Evolutionary conservation across 2,329 filamentous ascomycete species (phyloP).

Genomic region (Hypoxylon sp.): DNA sequence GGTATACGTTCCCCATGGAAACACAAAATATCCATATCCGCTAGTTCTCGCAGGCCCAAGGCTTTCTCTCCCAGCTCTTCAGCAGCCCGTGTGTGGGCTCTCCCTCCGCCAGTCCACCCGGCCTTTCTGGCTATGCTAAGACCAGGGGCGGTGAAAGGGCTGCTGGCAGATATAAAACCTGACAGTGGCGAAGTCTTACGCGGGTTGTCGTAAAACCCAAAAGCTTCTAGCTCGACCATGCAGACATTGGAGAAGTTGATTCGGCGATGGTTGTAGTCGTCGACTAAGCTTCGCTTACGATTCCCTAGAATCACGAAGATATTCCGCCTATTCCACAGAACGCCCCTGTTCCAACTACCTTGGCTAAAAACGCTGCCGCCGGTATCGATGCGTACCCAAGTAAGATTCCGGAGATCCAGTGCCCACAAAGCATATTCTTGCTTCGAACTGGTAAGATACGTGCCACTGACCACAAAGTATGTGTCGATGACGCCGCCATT

Average conservation of each 20-base stretch:
- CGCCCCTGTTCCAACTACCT: slow-evolving; percentile 96
- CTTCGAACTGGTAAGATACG: slow-evolving; percentile 96
- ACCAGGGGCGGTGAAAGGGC: slow-evolving; percentile 71
- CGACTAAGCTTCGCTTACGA: slow-evolving; percentile 91
- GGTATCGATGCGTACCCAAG: slow-evolving; percentile 96
- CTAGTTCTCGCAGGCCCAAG: slow-evolving; percentile 83
- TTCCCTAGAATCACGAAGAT: slow-evolving; percentile 97
- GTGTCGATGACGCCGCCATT: slow-evolving; percentile 97
- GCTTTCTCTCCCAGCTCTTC: slow-evolving; percentile 89
- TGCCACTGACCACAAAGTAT: slow-evolving; percentile 97
- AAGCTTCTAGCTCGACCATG: slow-evolving; percentile 96
- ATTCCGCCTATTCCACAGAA: slow-evolving; percentile 93
- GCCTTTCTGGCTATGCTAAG: slow-evolving; percentile 72
- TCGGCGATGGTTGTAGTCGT: slow-evolving; percentile 97
- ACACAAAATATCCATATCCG: slow-evolving; percentile 97
- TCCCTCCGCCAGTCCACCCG: slow-evolving; percentile 79
- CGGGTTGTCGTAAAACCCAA: slow-evolving; percentile 97
- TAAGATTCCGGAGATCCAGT: slow-evolving; percentile 86
- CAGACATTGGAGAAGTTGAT: slow-evolving; percentile 98
- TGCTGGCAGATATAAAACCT: slow-evolving; percentile 87
- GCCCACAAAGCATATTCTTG: slow-evolving; percentile 99
- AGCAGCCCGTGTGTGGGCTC: slow-evolving; percentile 81
- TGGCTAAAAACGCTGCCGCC: slow-evolving; percentile 95
- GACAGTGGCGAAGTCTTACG: slow-evolving; percentile 83
- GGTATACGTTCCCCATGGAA: slow-evolving; percentile 92